A percentile compares a stretch with the other conserved stretches of the same genome.
Conservation (phyloP, 352 stramenopile genomes). For the Phytophthora pini region DNA sequence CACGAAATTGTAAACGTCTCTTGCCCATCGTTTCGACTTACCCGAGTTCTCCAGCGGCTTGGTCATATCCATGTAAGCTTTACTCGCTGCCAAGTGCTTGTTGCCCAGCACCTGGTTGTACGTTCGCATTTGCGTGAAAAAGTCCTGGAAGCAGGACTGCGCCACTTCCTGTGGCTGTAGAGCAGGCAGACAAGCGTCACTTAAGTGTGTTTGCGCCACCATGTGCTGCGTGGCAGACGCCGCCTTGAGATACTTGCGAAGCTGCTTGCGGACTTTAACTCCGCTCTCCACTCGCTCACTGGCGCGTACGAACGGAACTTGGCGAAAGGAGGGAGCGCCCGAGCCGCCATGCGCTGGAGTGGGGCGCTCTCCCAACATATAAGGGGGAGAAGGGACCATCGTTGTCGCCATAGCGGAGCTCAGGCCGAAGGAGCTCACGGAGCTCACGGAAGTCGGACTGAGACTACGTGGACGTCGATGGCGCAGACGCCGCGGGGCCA, state of each 20-base stretch:
- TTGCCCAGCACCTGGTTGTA: constrained; percentile 85
- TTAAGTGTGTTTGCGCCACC: constrained; percentile 82
- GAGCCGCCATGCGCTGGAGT: constrained; percentile 60
- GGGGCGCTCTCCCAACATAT: constrained; percentile 83
- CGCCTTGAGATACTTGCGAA: constrained; percentile 86
- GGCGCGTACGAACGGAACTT: constrained; percentile 84
- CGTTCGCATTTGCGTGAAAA: constrained; percentile 77
- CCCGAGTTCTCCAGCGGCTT: constrained; percentile 78
- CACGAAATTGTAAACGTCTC: constrained; percentile 82
- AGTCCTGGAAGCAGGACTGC: constrained; percentile 80
- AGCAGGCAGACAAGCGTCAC: constrained; percentile 73
- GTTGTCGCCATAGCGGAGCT: constrained; percentile 35
- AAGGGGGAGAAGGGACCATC: constrained; percentile 62
- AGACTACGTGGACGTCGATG: constrained; percentile 17
- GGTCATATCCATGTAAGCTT: constrained; percentile 81
- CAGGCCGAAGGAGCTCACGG: constrained; percentile 6
- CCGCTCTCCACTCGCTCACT: constrained; percentile 82
- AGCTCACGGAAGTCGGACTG: constrained; percentile 19
- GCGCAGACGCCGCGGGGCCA: constrained; percentile 18
- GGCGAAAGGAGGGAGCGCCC: constrained; percentile 66
- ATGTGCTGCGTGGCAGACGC: constrained; percentile 79
- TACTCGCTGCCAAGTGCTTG: constrained; percentile 79
- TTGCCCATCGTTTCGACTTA: constrained; percentile 75
- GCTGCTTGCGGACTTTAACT: constrained; percentile 82
- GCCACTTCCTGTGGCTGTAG: constrained; percentile 84